Percentiles rank a stretch among this genome's conserved stretches.
These are phyloP conservation scores for Ceratonia siliqua DNA, from an alignment of 306 rosid genomes.

Conservation along the genomic window DNA sequence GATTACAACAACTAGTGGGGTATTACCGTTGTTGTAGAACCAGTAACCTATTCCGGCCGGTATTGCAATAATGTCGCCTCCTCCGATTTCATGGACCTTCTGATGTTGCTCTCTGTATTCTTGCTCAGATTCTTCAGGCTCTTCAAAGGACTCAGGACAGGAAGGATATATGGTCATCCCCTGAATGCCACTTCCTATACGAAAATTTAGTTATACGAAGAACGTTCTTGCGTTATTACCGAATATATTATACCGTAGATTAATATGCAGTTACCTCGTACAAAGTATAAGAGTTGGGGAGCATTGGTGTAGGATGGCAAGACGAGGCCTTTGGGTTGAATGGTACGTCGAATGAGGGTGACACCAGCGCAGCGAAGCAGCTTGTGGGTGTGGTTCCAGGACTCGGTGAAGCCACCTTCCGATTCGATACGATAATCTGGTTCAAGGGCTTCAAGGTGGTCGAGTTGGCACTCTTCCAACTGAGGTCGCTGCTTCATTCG, in stretches of 20 bases:
- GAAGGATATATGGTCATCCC: slow-evolving; percentile 18
- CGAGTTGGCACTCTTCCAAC: background rate
- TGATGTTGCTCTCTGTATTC: slow-evolving; percentile 16
- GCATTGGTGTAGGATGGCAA: slow-evolving; percentile 9
- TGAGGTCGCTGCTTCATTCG: background rate
- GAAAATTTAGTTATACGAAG: background rate
- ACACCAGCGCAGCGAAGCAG: slow-evolving; percentile 22
- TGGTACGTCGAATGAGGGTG: slow-evolving; percentile 16
- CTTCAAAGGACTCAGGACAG: slow-evolving; percentile 9
- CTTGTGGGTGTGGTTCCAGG: background rate
- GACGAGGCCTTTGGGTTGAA: slow-evolving; percentile 10
- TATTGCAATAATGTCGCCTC: slow-evolving; percentile 17
- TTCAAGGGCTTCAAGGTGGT: slow-evolving; percentile 1
- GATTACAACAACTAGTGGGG: slow-evolving; percentile 5
- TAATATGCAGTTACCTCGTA: background rate
- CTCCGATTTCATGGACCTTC: slow-evolving; percentile 18
- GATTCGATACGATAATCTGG: slow-evolving; percentile 3
- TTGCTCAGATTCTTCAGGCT: background rate
- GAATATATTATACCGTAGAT: too few relatives aligned
- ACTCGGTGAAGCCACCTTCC: slow-evolving; percentile 7
- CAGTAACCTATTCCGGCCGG: slow-evolving; percentile 12
- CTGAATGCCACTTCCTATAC: slow-evolving; percentile 1
- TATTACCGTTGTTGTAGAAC: slow-evolving; percentile 6
- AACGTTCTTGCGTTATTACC: too few relatives aligned
- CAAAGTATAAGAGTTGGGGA: background rate